Evolutionary conservation across 2,329 filamentous ascomycete species (phyloP).

Genomic region (Colletotrichum echinochloae): DNA sequence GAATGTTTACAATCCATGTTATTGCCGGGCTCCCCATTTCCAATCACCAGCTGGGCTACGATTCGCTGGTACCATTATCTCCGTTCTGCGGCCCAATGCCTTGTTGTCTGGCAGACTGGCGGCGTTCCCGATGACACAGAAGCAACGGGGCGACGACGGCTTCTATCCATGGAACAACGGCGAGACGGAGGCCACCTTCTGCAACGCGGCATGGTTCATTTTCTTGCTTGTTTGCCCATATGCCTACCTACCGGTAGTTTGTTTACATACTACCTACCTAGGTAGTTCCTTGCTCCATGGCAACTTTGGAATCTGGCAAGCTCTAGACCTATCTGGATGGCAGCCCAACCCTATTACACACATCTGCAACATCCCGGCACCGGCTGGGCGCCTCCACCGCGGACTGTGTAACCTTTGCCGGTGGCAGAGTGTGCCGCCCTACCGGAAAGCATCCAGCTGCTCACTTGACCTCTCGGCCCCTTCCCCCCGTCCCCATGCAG

Average conservation of each 20-base stretch:
- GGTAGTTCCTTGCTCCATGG: not conserved
- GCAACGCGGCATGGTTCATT: constrained; percentile 23
- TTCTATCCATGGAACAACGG: constrained; percentile 4
- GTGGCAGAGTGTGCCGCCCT: constrained; percentile 29
- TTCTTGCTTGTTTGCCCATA: not conserved
- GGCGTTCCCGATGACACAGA: constrained; percentile 29
- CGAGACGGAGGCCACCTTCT: constrained; percentile 13
- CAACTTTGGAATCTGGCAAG: not conserved
- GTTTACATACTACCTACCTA: not conserved
- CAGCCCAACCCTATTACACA: constrained; percentile 1
- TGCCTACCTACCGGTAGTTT: no score
- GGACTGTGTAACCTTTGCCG: constrained; percentile 17
- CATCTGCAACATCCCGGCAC: constrained; percentile 19
- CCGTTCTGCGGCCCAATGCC: constrained; percentile 12
- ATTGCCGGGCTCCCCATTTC: constrained; percentile 18
- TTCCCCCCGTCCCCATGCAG: constrained; percentile 19
- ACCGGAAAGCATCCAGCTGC: constrained; percentile 36
- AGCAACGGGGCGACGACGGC: constrained; percentile 20
- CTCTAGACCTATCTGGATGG: not conserved
- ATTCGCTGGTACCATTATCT: constrained; percentile 7
- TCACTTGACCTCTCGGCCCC: constrained; percentile 36
- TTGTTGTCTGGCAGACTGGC: constrained; percentile 19
- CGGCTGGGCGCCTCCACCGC: constrained; percentile 3
- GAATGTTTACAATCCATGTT: constrained; percentile 32
- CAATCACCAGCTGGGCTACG: not conserved